Evolutionary conservation across 169 alveolate genomes (phyloP).

Genomic region (Nephromyces sp.): DNA sequence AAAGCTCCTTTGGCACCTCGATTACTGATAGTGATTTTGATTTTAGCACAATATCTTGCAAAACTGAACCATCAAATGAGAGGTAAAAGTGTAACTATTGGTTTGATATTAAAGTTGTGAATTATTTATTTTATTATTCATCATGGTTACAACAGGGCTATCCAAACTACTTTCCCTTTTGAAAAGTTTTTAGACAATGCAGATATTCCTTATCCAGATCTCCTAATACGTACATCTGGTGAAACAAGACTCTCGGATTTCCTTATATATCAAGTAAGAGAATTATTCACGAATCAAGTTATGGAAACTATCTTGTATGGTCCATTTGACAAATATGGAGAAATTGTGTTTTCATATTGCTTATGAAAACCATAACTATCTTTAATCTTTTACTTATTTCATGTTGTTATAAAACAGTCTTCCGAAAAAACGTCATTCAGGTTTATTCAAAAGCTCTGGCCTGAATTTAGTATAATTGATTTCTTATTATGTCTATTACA

Average conservation of each 20-base stretch:
- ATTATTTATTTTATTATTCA: no score
- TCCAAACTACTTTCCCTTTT: slow-evolving; percentile 26
- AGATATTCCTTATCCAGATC: slow-evolving; percentile 61
- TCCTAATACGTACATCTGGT: slow-evolving; percentile 76
- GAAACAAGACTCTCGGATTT: slow-evolving; percentile 76
- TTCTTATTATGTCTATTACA: neutral
- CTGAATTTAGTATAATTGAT: neutral
- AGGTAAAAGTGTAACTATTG: no score
- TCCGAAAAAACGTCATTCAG: neutral
- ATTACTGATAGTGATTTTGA: no score
- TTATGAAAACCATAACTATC: neutral
- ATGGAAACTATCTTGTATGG: neutral
- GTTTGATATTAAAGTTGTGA: no score
- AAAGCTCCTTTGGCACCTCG: no score
- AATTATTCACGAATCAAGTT: neutral
- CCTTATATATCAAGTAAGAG: slow-evolving; percentile 63
- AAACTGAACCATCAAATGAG: no score
- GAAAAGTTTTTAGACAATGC: slow-evolving; percentile 46
- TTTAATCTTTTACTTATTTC: neutral
- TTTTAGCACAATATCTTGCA: no score
- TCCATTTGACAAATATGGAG: neutral
- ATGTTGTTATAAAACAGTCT: neutral
- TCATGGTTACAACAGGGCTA: no score
- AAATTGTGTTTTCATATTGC: neutral
- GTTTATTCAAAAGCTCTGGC: neutral